Conservation (phyloP, 78 protist genomes). For the Fonticula alba region DNA sequence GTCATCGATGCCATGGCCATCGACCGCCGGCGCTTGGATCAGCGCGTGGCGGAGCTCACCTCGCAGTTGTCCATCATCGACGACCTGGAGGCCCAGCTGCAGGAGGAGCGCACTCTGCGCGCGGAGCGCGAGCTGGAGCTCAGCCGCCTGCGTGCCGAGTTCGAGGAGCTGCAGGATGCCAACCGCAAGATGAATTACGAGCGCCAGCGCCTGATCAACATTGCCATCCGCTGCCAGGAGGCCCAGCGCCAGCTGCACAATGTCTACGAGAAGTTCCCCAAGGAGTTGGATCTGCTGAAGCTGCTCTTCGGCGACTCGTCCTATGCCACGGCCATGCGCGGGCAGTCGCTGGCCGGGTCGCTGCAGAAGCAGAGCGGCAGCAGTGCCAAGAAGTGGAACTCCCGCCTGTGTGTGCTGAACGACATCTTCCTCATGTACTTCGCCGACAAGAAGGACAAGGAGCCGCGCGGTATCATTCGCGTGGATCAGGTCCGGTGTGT, state of each 20-base stretch:
- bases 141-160: too few species aligned
- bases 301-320: neutral
- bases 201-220: neutral
- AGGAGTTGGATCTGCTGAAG: neutral
- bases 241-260: neutral
- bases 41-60: too few species aligned
- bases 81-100: neutral
- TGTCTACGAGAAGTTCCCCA: neutral
- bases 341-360: neutral
- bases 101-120: neutral
- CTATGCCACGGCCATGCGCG: neutral
- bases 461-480: neutral
- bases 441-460: neutral
- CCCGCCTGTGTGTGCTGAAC: constrained; percentile 1
- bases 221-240: neutral
- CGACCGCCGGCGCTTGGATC: neutral
- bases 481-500: neutral
- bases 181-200: neutral
- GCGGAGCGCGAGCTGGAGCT: neutral
- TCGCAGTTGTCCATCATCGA: neutral
- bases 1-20: neutral
- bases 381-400: neutral
- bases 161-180: too few species aligned
- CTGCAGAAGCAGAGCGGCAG: neutral
- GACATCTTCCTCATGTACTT: neutral